phyloP scores from a whole-genome alignment of 2,329 filamentous ascomycete genomes.

The Proliferodiscus dingleyae region DNA sequence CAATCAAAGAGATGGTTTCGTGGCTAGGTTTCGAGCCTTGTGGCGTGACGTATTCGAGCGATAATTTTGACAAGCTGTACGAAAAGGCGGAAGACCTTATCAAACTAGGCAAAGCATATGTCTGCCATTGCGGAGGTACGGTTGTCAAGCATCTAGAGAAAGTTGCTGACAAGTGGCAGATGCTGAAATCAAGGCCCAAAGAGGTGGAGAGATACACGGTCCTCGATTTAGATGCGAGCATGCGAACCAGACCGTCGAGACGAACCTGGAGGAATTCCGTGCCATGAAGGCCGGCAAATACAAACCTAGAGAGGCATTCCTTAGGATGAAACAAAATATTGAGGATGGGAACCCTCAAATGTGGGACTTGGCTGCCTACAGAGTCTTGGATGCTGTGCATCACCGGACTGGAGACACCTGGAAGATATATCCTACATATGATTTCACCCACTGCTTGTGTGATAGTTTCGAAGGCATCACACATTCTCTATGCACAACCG shows the following conservation, averaged over 20 bases:
- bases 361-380: conserved; percentile 93
- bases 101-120: conserved; percentile 64
- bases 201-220: conserved; percentile 68
- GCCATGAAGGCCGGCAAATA: conserved; percentile 92
- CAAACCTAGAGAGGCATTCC: conserved; percentile 72
- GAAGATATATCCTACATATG: conserved; percentile 94
- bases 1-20: conserved; percentile 81
- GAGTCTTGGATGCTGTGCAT: conserved; percentile 72
- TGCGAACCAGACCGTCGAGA: conserved; percentile 67
- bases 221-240: conserved; percentile 77
- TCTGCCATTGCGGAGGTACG: conserved; percentile 74
- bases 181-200: conserved; percentile 78
- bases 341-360: conserved; percentile 83
- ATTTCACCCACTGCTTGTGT: conserved; percentile 85
- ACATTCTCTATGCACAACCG: conserved; percentile 88
- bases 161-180: conserved; percentile 41
- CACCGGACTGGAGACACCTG: conserved; percentile 77
- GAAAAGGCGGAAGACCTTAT: conserved; percentile 85
- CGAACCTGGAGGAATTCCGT: conserved; percentile 77
- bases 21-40: conserved; percentile 79
- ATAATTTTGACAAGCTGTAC: conserved; percentile 82
- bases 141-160: background rate
- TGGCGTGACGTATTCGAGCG: conserved; percentile 79
- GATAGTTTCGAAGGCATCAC: conserved; percentile 92
- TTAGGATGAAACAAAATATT: conserved; percentile 92